A percentile compares a stretch with the other conserved stretches of the same genome.
Evolutionary conservation across 1,139 yeast genomes (phyloP).

Genomic region (Keqinozyma sinolaborantium): DNA sequence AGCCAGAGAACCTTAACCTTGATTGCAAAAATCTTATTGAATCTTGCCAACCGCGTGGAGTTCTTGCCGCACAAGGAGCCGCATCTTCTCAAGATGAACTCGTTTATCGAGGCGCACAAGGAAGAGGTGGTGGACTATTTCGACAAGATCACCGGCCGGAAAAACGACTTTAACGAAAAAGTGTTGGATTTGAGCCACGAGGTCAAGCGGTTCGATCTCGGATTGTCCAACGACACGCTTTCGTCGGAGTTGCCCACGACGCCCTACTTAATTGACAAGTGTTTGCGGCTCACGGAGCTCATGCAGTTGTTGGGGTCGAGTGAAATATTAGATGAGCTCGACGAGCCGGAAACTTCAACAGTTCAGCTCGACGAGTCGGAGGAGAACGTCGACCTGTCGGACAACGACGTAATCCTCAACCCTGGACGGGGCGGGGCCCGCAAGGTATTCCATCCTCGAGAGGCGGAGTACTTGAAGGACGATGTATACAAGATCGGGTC

Average conservation of each 20-base stretch:
- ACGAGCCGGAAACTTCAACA: constrained; percentile 2
- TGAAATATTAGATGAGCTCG: constrained; percentile 1
- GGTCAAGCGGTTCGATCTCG: constrained; percentile 49
- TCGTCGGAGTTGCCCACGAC: constrained; percentile 62
- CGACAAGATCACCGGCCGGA: constrained; percentile 68
- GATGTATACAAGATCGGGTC: constrained; percentile 53
- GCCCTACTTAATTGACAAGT: constrained; percentile 67
- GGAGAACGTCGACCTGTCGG: constrained; percentile 4
- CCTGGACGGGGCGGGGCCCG: constrained; percentile 10
- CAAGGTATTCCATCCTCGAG: constrained; percentile 4
- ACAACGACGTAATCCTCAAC: background rate
- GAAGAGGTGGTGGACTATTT: constrained; percentile 63
- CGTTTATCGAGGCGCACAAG: constrained; percentile 57
- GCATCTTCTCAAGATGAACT: constrained; percentile 68
- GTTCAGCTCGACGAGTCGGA: constrained; percentile 2
- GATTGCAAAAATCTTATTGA: constrained; percentile 77
- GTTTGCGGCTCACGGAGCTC: constrained; percentile 57
- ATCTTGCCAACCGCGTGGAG: constrained; percentile 70
- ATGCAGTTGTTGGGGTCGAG: constrained; percentile 37
- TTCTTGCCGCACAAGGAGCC: constrained; percentile 82
- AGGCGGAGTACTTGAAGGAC: constrained; percentile 9
- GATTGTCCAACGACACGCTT: constrained; percentile 40
- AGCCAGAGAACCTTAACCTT: constrained; percentile 77
- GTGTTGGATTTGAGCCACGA: constrained; percentile 55
- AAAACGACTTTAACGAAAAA: constrained; percentile 62